Conservation (phyloP, 257 asterid genomes). For the Forsythia viridissima region DNA sequence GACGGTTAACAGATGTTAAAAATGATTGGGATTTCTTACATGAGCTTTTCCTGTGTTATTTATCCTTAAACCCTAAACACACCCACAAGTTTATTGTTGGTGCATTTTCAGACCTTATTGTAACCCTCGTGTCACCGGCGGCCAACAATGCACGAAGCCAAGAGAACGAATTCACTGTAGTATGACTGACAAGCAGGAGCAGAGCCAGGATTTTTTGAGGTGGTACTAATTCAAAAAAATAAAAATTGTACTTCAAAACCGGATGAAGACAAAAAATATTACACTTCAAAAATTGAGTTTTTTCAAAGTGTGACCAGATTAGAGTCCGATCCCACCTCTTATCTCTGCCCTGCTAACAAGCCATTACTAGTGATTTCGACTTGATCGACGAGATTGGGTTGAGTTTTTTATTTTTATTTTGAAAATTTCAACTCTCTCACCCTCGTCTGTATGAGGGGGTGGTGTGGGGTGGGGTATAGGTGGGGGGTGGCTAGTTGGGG, state of each 20-base stretch:
- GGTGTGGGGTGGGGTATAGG: background rate
- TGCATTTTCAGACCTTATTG: constrained; percentile 73
- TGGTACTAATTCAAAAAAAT: no score
- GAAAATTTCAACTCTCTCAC: background rate
- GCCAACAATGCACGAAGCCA: background rate
- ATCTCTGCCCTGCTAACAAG: no score
- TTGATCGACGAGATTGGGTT: background rate
- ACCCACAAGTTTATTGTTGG: constrained; percentile 64
- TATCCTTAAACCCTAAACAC: constrained; percentile 62
- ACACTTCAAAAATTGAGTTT: no score
- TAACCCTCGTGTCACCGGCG: constrained; percentile 41
- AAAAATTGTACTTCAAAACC: no score
- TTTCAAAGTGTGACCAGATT: no score
- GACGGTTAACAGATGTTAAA: constrained; percentile 32
- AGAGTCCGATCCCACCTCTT: no score
- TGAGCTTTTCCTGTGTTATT: constrained; percentile 68
- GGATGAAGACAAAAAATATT: no score
- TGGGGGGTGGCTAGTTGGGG: background rate
- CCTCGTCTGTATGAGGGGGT: background rate
- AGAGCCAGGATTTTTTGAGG: no score
- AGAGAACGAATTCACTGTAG: no score
- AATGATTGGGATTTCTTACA: constrained; percentile 63
- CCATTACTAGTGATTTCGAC: background rate
- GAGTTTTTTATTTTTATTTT: background rate
- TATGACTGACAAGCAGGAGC: no score